phyloP scores from a whole-genome alignment of 2,329 filamentous ascomycete species.

The Paecilomyces dactylethromorphus region DNA sequence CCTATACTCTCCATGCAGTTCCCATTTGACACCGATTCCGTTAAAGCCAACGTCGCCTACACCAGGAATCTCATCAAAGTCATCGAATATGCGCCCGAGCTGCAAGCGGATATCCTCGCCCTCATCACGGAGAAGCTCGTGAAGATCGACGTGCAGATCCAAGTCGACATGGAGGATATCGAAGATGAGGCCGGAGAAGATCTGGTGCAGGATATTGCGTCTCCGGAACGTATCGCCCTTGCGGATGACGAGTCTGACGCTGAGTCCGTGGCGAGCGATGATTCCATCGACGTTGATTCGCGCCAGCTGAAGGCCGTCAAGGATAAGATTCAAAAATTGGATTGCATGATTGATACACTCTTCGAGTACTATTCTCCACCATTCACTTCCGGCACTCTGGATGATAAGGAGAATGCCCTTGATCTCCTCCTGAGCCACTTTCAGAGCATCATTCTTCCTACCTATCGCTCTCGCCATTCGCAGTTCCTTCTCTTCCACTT shows the following conservation, averaged over 20 bases:
- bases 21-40: constrained; percentile 69
- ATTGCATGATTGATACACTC: constrained; percentile 78
- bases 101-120: constrained; percentile 74
- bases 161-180: constrained; percentile 84
- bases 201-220: constrained; percentile 45
- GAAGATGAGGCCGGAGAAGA: constrained; percentile 80
- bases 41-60: constrained; percentile 77
- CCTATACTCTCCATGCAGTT: constrained; percentile 63
- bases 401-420: constrained; percentile 65
- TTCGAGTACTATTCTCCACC: constrained; percentile 74
- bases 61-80: constrained; percentile 76
- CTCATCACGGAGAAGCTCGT: constrained; percentile 80
- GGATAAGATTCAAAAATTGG: constrained; percentile 83
- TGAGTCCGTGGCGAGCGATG: constrained; percentile 51
- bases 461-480: constrained; percentile 84
- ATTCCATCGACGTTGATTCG: constrained; percentile 45
- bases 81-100: constrained; percentile 67
- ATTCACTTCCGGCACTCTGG: constrained; percentile 62
- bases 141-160: constrained; percentile 92
- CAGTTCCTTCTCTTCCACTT: constrained; percentile 97
- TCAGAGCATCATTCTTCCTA: constrained; percentile 77
- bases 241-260: constrained; percentile 62
- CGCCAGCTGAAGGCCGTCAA: constrained; percentile 62
- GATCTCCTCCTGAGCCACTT: constrained; percentile 81
- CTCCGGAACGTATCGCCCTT: constrained; percentile 30